Evolutionary conservation across 2,329 filamentous ascomycete species (phyloP), one percentile per base, ranked within the genome.

Genomic region (Akanthomyces lecanii): DNA sequence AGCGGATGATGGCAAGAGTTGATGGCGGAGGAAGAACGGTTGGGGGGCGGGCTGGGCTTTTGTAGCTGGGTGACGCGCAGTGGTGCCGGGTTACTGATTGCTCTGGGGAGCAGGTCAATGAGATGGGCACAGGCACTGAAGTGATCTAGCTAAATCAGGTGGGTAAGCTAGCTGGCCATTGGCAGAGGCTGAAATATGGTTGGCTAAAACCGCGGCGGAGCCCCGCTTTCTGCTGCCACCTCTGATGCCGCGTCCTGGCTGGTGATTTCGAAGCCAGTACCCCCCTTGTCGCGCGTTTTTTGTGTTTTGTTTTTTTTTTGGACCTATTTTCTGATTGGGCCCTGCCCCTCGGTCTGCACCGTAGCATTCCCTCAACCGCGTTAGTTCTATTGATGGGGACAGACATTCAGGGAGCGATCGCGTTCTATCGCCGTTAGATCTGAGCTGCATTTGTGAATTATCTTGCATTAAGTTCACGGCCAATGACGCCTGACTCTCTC

Each of bases 11-110:
- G 71, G 71, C 72, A 68, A 76, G 74, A 77, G 77, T 76, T 78
- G 78, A 77, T 77, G 79, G 76, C 74, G 77, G 73, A 74, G 71
- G 70, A 72, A 73, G 75, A 75, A 75, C 76, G 72, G 77, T 79
- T 75, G 79, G 81, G 82, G 81, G 80, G 79, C 74, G 73, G 73
- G 71, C 73, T 77, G 79, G 77, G 76, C 76, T 85, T 85, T 85
- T 85, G 83, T 86, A 86, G 80, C 79, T 83, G 80, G 77, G 80
- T 79, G 81, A 79, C 80, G 76, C 75, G 69, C 68, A 74, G 73
- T 74, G 73, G 74, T 76, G 77, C 76, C 76, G 76, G 74, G 75
- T 81, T 85, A 83, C 84, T 86, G 84, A 86, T 86, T 84, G 72
- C 70, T 67, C 63, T 66, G 69, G 66, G 51, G 62, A 40, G 56